Evolutionary conservation across 352 stramenopile species (phyloP), one percentile per base, ranked within the genome.

Genomic region (Thraustochytrium sp.): DNA sequence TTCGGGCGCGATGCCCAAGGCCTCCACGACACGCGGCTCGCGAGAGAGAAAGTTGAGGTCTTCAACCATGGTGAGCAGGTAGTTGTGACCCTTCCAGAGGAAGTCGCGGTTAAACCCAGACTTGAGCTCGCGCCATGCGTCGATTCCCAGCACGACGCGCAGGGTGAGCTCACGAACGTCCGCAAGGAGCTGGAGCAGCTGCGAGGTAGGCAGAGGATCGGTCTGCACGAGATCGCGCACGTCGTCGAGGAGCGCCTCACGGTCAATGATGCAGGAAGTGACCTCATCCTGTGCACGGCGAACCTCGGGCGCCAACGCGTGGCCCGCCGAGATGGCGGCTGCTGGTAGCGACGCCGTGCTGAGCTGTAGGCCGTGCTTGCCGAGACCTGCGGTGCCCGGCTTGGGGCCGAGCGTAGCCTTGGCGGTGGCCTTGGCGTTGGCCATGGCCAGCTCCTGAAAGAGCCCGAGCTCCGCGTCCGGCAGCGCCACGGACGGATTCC

Each of bases 41-140:
- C 85, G 78, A 2, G 89, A 88, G 2, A 94, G 78, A 74, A 94
- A 94, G 63, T 94, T 92, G 29, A 94, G 86, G 82, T 94, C 91
- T 9, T 87, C 87, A 3, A 92, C 48, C 89, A 94, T 93, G 54
- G 92, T 92, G 65, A 87, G 84, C 34, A 88, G 88, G 72, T 94
- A 94, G 82, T 93, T 92, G 37, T 88, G 75, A 21, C 87, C 89
- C 9, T 92, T 87, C 37, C 88, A 90, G 8, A 88, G 37, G 31
- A 82, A 82, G 26, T 29, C 36, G 42, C 55, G 51, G 18, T 82
- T 54, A 1, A 44, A 42, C n/a, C 40, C 51, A 8, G 4, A 4
- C n/a, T 42, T 68, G 21, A 26, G 9, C n/a, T 65, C 40, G n/a
- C 74, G 74, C 74, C 74, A 82, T 3, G 23, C 38, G 26, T 29